These are phyloP conservation scores for Phaeotremella skinneri DNA, from an alignment of 768 basidiomycete species.

Conservation along the genomic window DNA sequence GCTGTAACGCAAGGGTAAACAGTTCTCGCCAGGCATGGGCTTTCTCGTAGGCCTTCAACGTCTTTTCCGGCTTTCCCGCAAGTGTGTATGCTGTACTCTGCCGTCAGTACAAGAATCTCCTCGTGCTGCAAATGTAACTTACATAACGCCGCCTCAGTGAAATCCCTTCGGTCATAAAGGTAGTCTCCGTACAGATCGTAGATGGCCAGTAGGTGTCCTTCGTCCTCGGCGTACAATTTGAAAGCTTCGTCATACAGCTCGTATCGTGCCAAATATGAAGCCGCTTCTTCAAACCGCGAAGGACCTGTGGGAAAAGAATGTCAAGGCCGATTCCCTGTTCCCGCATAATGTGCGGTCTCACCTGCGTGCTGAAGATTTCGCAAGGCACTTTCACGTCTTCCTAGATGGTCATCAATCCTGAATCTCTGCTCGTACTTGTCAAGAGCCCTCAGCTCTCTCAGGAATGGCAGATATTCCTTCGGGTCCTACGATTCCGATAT, in stretches of 20 bases:
- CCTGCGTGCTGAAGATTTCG: constrained; percentile 72
- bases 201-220: constrained; percentile 58
- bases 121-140: constrained; percentile 14
- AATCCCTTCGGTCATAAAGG: constrained; percentile 80
- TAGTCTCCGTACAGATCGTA: constrained; percentile 74
- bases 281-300: constrained; percentile 72
- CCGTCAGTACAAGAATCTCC: constrained; percentile 3
- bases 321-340: neutral
- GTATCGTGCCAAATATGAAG: constrained; percentile 74
- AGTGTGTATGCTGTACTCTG: constrained; percentile 63
- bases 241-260: constrained; percentile 72
- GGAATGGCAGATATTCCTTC: constrained; percentile 93
- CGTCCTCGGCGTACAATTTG: constrained; percentile 65
- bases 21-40: constrained; percentile 87
- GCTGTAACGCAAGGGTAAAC: constrained; percentile 70
- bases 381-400: constrained; percentile 71
- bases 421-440: constrained; percentile 81
- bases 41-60: constrained; percentile 83
- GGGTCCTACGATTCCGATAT: constrained; percentile 67
- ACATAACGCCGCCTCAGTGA: constrained; percentile 80
- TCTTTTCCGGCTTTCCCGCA: constrained; percentile 64
- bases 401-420: constrained; percentile 88
- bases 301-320: constrained; percentile 60
- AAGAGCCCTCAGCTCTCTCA: constrained; percentile 77
- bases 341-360: constrained; percentile 36